phyloP scores from a whole-genome alignment of 2,329 filamentous ascomycete species.

The Cordyceps javanica region DNA sequence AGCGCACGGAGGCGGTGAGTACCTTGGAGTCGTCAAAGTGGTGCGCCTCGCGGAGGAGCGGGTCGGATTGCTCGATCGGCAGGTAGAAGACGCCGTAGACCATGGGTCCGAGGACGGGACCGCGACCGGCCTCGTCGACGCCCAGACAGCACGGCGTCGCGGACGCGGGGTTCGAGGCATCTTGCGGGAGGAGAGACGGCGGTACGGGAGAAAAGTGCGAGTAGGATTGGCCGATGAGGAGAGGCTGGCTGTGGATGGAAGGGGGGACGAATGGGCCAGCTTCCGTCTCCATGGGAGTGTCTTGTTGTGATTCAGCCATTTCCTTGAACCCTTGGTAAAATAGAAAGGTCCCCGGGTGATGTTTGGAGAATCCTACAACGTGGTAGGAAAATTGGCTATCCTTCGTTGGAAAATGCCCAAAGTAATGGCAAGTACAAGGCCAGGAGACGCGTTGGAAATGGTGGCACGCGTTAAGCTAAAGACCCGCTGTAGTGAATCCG shows the following conservation, averaged over 20 bases:
- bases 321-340: neutral
- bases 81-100: conserved; percentile 69
- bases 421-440: neutral
- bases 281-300: conserved; percentile 7
- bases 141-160: conserved; percentile 62
- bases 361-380: neutral
- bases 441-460: conserved; percentile 7
- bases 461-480: conserved; percentile 5
- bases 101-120: conserved; percentile 83
- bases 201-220: conserved; percentile 67
- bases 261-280: conserved; percentile 56
- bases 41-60: conserved; percentile 70
- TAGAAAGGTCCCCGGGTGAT: neutral
- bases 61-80: conserved; percentile 62
- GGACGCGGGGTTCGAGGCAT: conserved; percentile 27
- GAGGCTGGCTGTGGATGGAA: conserved; percentile 51
- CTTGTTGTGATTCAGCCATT: conserved; percentile 33
- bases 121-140: conserved; percentile 89
- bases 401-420: neutral
- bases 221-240: conserved; percentile 63
- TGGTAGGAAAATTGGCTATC: neutral
- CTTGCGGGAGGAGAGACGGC: conserved; percentile 44
- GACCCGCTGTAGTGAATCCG: neutral
- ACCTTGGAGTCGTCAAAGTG: conserved; percentile 96
- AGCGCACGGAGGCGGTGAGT: conserved; percentile 72